Percentiles rank a stretch among this genome's conserved stretches.
phyloP scores from a whole-genome alignment of 2,329 filamentous ascomycete species.

The Cladophialophora psammophila region DNA sequence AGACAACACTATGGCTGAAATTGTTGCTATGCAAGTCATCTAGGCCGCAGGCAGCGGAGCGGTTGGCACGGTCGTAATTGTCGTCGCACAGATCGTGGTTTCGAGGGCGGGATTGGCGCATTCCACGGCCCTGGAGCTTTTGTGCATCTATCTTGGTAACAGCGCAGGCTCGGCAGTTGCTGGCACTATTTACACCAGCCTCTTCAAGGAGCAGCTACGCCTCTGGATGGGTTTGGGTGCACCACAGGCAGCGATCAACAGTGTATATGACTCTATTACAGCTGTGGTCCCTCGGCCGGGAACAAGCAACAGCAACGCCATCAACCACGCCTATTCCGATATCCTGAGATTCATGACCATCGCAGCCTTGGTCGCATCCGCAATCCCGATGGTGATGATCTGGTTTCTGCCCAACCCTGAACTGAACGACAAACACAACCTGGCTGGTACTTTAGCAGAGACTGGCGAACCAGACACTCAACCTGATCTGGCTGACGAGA shows the following conservation, averaged over 20 bases:
- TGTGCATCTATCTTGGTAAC: slow-evolving; percentile 51
- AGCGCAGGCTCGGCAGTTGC: slow-evolving; percentile 52
- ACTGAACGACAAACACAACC: slow-evolving; percentile 33
- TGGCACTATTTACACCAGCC: slow-evolving; percentile 60
- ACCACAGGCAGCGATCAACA: slow-evolving; percentile 45
- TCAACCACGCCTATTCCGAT: slow-evolving; percentile 52
- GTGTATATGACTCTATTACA: slow-evolving; percentile 57
- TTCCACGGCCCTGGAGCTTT: slow-evolving; percentile 56
- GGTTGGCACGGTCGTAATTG: slow-evolving; percentile 53
- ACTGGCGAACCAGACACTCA: not conserved
- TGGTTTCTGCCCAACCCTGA: slow-evolving; percentile 42
- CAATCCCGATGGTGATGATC: slow-evolving; percentile 41
- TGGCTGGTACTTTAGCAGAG: slow-evolving; percentile 15
- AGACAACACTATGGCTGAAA: slow-evolving; percentile 53
- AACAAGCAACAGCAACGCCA: slow-evolving; percentile 50
- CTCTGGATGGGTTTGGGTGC: slow-evolving; percentile 48
- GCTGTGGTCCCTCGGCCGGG: slow-evolving; percentile 52
- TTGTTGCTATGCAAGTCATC: slow-evolving; percentile 58
- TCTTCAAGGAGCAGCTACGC: slow-evolving; percentile 49
- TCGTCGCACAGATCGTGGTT: slow-evolving; percentile 56
- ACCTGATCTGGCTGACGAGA: slow-evolving; percentile 4
- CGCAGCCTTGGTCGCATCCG: slow-evolving; percentile 44
- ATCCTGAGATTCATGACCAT: slow-evolving; percentile 46
- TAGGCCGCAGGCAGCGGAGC: slow-evolving; percentile 59
- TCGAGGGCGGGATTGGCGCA: slow-evolving; percentile 57